Evolutionary conservation across 2,329 filamentous ascomycete genomes (phyloP), one percentile per base, ranked within the genome.

Genomic region (Chaetomiaceae sp.): DNA sequence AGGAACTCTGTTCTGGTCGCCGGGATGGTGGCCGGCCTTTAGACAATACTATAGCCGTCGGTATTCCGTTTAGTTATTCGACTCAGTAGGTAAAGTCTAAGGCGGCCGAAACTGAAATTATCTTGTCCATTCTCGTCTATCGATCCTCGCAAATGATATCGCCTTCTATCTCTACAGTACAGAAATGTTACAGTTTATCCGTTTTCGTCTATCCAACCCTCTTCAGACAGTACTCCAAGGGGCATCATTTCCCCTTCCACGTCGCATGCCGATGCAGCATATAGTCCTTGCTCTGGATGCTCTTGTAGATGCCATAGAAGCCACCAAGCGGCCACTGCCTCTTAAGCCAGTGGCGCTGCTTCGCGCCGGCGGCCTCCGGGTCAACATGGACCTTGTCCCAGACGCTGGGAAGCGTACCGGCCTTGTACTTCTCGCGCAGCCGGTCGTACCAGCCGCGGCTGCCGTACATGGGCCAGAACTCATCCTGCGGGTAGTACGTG

Each of bases 401-500:
- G 5, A 89, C 83, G 40, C 71, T 82, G 21, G 85, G 85, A 59
- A 89, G 68, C 6, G 74, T 72, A 1, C 70, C 71, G 12, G 85
- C 86, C 42, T 73, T 65, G 66, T 86, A 89, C 63, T 84, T 86
- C 20, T 62, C 55, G 14, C 86, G 71, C 58, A 89, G 69, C 1
- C 62, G 70, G 27, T 86, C 77, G 64, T 89, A 89, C 75, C 76
- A 81, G 17, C 64, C 60, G 38, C 71, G 67, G 43, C 79, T 73
- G 49, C 73, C 74, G 64, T 87, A 62, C 57, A 62, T 62, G 35
- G 37, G 12, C 59, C 59, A 62, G 50, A 62, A 89, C 62, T 87
- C 81, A 0, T 76, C 70, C 62, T 86, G 78, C n/a, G 78, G 76
- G 66, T 93, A 93, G 70, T 90, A 95, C 0, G 87, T 86, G 62